Evolutionary conservation across 169 alveolate genomes (phyloP), one percentile per base, ranked within the genome.

Genomic region (Theileria equi): DNA sequence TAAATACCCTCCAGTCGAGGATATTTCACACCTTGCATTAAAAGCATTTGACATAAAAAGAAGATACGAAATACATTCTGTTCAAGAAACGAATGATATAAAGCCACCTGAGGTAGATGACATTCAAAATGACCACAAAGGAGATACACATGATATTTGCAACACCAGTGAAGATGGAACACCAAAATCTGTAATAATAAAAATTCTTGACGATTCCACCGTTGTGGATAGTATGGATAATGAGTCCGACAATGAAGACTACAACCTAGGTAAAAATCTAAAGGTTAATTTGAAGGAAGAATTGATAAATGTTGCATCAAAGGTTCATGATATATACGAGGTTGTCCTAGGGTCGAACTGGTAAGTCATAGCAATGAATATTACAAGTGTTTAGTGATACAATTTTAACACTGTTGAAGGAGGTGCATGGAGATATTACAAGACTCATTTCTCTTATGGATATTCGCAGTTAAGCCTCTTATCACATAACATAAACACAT

Each of bases 1-100:
- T 57, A 77, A 77, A 55, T 77, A 57, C 61, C 86, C 86, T 0
- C 84, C 84, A 7, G 65, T 64, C 21, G 84, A 74, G 31, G 80
- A 74, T 43, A 74, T 74, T 6, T 64, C 80, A 23, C 80, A 47
- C 16, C 49, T 74, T 3, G 60, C 70, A 13, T 28, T 48, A 4
- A 74, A 74, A 17, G 71, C 84, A 11, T 25, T 59, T 17, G 40
- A 45, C 2, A 44, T 44, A 44, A 44, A 44, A 29, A 44, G 53
- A 44, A 7, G 10, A 8, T 44, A 19, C 10, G n/a, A 19, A 7
- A 44, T 19, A 44, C 5, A 44, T 4, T 11, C 17, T 4, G 10
- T 4, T 5, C 8, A 44, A 7, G 10, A 44, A 11, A 7, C 3
- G 10, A 29, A 44, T 3, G 17, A 5, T 44, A 29, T 19, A 4